phyloP scores from a whole-genome alignment of 495 filamentous ascomycete genomes.

The Hypoxylon lienhwacheense region DNA sequence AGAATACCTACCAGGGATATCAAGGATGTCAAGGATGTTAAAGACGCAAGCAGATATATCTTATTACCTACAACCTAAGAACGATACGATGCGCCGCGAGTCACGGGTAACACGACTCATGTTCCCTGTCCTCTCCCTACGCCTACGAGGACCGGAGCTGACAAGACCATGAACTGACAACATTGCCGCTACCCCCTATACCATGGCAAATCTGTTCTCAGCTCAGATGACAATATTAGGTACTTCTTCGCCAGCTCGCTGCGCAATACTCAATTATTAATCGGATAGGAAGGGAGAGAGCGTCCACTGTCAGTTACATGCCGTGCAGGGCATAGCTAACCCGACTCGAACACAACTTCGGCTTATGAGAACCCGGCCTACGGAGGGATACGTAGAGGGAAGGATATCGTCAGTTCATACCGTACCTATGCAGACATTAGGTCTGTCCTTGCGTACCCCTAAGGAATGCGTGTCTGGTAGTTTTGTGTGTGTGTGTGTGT shows the following conservation, averaged over 20 bases:
- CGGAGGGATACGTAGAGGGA: not conserved
- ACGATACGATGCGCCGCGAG: slow-evolving; percentile 14
- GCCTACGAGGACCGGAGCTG: slow-evolving; percentile 16
- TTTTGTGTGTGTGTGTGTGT: no score
- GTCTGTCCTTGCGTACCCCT: not conserved
- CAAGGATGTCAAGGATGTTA: slow-evolving; percentile 1
- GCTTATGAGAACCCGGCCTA: slow-evolving; percentile 13
- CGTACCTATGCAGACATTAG: slow-evolving; percentile 11
- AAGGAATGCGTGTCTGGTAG: no score
- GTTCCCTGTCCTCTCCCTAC: slow-evolving; percentile 12
- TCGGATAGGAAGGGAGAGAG: not conserved
- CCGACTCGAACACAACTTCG: slow-evolving; percentile 20
- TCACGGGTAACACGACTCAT: slow-evolving; percentile 27
- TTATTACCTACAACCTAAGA: not conserved
- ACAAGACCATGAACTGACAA: slow-evolving; percentile 11
- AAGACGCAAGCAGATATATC: not conserved
- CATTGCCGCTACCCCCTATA: slow-evolving; percentile 13
- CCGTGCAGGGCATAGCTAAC: slow-evolving; percentile 10
- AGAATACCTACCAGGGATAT: no score
- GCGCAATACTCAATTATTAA: not conserved
- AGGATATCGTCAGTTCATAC: no score
- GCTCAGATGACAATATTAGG: not conserved
- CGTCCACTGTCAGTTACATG: not conserved
- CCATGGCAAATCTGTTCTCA: no score
- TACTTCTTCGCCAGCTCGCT: not conserved